Conservation (phyloP, 2,329 filamentous ascomycete genomes). For the Arthrobotrys entomopaga region DNA sequence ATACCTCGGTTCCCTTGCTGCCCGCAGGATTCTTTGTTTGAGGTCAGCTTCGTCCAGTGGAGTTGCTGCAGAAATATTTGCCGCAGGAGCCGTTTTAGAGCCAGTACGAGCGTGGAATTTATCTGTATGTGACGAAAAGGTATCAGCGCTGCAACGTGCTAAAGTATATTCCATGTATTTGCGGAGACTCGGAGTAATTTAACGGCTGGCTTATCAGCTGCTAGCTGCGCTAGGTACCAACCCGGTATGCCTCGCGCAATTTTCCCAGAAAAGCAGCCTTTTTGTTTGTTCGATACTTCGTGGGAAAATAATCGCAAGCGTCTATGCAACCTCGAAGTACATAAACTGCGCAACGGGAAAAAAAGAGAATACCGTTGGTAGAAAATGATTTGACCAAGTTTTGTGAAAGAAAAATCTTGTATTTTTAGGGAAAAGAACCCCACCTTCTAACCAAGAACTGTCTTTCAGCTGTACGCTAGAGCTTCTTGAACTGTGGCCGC, state of each 20-base stretch:
- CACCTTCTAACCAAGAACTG: conserved; percentile 55
- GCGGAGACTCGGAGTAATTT: conserved; percentile 42
- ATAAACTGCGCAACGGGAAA: conserved; percentile 29
- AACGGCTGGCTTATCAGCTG: conserved; percentile 1
- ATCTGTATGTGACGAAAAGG: conserved; percentile 37
- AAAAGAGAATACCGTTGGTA: conserved; percentile 39
- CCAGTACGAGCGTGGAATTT: conserved; percentile 53
- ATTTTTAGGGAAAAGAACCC: conserved; percentile 38
- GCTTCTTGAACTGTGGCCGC: conserved; percentile 42
- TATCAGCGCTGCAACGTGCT: conserved; percentile 14
- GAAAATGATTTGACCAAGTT: not conserved
- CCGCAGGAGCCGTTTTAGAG: conserved; percentile 47
- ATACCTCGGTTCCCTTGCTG: conserved; percentile 52
- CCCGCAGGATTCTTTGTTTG: conserved; percentile 50
- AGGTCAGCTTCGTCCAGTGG: conserved; percentile 51
- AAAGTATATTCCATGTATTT: conserved; percentile 31
- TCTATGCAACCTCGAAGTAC: conserved; percentile 9
- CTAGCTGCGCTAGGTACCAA: conserved; percentile 8
- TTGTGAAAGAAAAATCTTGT: conserved; percentile 11
- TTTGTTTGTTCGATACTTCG: conserved; percentile 18
- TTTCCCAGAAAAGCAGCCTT: conserved; percentile 5
- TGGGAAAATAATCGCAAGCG: not conserved
- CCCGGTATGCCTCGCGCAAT: conserved; percentile 7
- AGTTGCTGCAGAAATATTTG: conserved; percentile 25
- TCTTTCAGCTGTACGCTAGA: conserved; percentile 45